Base-by-base conservation (phyloP, 2,329 filamentous ascomycete species). In the Clarireedia monteithiana region DNA sequence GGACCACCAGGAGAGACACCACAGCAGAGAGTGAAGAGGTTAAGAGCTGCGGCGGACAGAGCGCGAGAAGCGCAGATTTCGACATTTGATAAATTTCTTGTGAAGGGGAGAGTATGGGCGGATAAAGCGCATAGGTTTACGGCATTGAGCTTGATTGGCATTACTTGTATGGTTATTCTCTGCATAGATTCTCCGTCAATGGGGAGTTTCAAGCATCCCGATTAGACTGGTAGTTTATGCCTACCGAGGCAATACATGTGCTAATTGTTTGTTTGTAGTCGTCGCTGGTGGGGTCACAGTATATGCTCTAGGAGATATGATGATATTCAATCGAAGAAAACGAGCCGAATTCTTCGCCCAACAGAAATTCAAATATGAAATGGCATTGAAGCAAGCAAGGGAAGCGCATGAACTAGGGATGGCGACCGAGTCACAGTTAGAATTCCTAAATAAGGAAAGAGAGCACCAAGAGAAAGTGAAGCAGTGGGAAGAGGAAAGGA, bases 241-340 rank as follows among this genome's bases (percentile, higher is more conserved):
- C 14, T 49, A 6, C 10, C 55, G 58, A 59, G 2, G 7, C 17
- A 38, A 17, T 52, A 53, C 23, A 24, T 47, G 0, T 42, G n/a
- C 50, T 57, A 39, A 57, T 49, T 27, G 38, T 10, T 53, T 56
- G 14, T 24, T 5, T 20, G 59, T 67, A 80, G 83, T 83, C 57
- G 72, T 85, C 59, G 76, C 78, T 51, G 80, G 76, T 63, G 77
- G 79, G 44, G 77, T 86, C 46, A 83, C 82, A 39, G 75, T 81
- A 40, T 85, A 85, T 68, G 83, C 84, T 9, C 76, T 85, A 61
- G 77, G 80, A 58, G 84, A 85, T 65, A 80, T 88, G 75, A 76
- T 86, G 57, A 70, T 85, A 58, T 83, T 86, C 72, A 88, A 87
- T 69, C 79, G 84, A 55, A 76, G 79, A 57, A 83, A 85, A 73